Conservation (phyloP, 2,329 filamentous ascomycete species). For the Stachybotrys chlorohalonatus region DNA sequence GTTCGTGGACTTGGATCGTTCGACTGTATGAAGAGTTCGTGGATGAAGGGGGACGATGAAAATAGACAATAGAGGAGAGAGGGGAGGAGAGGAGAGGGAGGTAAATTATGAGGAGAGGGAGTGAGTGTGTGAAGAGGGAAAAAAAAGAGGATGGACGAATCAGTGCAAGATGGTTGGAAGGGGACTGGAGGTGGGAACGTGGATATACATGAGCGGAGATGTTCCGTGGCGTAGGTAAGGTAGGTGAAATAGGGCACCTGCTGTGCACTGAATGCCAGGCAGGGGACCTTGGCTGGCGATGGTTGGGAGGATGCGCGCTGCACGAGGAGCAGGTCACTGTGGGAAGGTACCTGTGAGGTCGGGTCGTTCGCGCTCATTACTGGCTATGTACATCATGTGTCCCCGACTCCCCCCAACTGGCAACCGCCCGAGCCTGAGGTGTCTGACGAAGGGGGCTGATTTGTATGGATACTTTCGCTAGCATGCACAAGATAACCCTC, state of each 20-base stretch:
- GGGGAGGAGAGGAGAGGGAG: slow-evolving; percentile 9
- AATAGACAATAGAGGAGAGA: slow-evolving; percentile 1
- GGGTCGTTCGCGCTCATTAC: not conserved
- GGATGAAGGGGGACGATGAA: slow-evolving; percentile 1
- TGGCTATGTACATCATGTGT: not conserved
- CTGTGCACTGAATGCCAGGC: not conserved
- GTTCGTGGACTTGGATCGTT: slow-evolving; percentile 23
- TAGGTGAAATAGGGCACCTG: not conserved
- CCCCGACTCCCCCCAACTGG: not conserved
- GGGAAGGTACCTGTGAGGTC: not conserved
- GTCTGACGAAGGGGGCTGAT: not conserved
- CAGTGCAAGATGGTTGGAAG: slow-evolving; percentile 4
- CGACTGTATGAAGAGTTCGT: slow-evolving; percentile 26
- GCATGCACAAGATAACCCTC: not conserved
- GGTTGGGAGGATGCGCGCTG: not conserved
- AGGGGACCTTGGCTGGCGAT: too few relatives aligned
- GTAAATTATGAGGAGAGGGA: slow-evolving; percentile 9
- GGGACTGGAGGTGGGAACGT: not conserved
- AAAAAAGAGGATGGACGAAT: slow-evolving; percentile 6
- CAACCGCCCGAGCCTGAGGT: not conserved
- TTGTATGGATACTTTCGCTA: not conserved
- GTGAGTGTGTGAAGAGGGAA: slow-evolving; percentile 11
- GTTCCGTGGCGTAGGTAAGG: not conserved
- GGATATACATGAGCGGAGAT: not conserved
- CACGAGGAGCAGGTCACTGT: not conserved